Base-by-base conservation (phyloP, 768 basidiomycete genomes). In the Kondoa subrosea region DNA sequence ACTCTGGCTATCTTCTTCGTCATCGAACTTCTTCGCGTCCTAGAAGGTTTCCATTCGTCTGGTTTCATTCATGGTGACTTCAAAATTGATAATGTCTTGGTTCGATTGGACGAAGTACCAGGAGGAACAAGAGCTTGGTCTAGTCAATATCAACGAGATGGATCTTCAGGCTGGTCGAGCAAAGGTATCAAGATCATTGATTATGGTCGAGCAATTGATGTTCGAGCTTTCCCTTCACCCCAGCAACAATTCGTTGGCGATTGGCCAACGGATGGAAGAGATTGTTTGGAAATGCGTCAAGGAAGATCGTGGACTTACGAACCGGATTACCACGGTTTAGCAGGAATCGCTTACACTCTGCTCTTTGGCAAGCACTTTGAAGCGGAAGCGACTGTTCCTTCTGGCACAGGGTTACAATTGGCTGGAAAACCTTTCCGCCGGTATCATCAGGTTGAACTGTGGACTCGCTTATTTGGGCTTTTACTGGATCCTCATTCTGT, bases 41-140 rank as follows among this genome's bases (percentile, higher is more conserved):
- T 96, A 57, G 91, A 92, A 74, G 85, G 82, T 21, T 83, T 96
- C 76, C 95, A 97, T 76, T 67, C 75, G 17, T 79, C 81, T 0
- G 89, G 90, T 14, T 89, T 97, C 79, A 88, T 99, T 72, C 95
- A 99, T 74, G 93, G 95, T 33, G 95, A 99, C 78, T 82, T 99
- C 71, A 99, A 99, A 80, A 95, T 97, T 76, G 95, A 99, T 79
- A 99, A 99, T 78, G 95, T 92, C 76, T 82, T 99, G n/a, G 80
- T 97, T 8, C 85, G 95, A 2, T 81, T 99, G 58, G 87, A 90
- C 71, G 87, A 89, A 64, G 85, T 87, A 2, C 85, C 86, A 1
- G 85, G 85, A 1, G 85, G 85, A 0, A 80, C 85, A 0, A 25
- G 68, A 8, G 81, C 83, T 0, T 90, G 92, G 86, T 82, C 84